phyloP scores from a whole-genome alignment of 768 basidiomycete genomes.

The Nevesoporus exiguus region DNA sequence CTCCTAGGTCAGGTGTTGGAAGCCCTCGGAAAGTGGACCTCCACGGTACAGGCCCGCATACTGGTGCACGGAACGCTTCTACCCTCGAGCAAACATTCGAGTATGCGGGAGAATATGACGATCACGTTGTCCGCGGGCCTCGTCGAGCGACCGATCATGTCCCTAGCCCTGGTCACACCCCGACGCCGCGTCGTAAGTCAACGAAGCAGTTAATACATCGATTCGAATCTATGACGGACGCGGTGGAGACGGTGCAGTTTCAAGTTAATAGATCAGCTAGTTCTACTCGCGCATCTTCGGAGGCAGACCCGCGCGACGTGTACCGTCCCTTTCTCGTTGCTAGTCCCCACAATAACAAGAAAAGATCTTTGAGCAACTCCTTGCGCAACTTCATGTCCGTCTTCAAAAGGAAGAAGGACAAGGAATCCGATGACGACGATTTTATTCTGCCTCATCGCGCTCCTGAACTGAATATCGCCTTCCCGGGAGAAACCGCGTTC shows the following conservation, averaged over 20 bases:
- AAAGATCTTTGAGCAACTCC: slow-evolving; percentile 56
- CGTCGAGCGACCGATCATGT: slow-evolving; percentile 3
- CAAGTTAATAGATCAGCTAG: slow-evolving; percentile 7
- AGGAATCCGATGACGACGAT: slow-evolving; percentile 28
- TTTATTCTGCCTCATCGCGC: slow-evolving; percentile 1
- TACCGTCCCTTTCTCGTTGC: slow-evolving; percentile 17
- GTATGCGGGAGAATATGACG: not conserved
- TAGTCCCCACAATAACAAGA: slow-evolving; percentile 39
- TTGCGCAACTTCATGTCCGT: slow-evolving; percentile 60
- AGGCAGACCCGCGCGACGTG: slow-evolving; percentile 10
- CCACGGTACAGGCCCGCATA: not conserved
- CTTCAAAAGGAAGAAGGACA: slow-evolving; percentile 47
- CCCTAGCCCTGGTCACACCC: not conserved
- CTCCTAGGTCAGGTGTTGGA: slow-evolving; percentile 11
- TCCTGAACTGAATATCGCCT: slow-evolving; percentile 5
- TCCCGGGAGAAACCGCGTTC: not conserved
- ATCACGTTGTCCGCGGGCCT: not conserved
- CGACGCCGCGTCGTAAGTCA: slow-evolving; percentile 33
- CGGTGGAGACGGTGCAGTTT: slow-evolving; percentile 4
- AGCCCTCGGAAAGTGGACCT: slow-evolving; percentile 21
- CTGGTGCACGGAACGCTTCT: not conserved
- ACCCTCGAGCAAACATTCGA: not conserved
- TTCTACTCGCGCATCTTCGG: slow-evolving; percentile 16
- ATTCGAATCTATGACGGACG: slow-evolving; percentile 45
- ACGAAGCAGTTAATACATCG: slow-evolving; percentile 52